Conservation (phyloP, 768 basidiomycete genomes). For the Russula brevipes region DNA sequence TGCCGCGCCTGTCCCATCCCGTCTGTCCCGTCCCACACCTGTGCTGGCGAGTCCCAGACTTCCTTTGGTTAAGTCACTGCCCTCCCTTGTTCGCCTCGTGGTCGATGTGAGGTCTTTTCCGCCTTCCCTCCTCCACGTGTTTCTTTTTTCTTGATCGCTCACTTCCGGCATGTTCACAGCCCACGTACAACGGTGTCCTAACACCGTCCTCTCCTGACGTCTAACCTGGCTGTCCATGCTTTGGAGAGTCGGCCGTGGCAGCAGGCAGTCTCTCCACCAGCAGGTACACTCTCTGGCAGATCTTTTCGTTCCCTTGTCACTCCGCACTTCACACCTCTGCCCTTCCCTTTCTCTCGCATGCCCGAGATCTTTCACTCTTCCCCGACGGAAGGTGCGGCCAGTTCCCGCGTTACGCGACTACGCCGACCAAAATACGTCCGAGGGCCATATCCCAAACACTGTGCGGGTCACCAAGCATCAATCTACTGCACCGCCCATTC, state of each 20-base stretch:
- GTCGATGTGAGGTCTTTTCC: constrained; percentile 16
- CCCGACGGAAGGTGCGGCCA: constrained; percentile 5
- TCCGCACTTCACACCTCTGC: constrained; percentile 13
- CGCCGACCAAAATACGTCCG: not conserved
- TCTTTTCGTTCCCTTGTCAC: constrained; percentile 27
- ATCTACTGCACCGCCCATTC: not conserved
- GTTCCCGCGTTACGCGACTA: constrained; percentile 1
- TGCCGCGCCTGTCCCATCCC: not conserved
- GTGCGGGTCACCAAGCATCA: not conserved
- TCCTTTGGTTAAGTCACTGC: not conserved
- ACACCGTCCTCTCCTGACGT: constrained; percentile 33
- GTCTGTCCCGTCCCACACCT: not conserved
- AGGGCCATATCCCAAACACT: not conserved
- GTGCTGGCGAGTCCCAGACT: not conserved
- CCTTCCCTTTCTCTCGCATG: constrained; percentile 28
- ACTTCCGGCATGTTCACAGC: constrained; percentile 3
- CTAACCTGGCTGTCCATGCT: constrained; percentile 65
- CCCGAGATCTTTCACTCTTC: constrained; percentile 14
- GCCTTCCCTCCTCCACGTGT: constrained; percentile 3
- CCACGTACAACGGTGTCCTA: constrained; percentile 35
- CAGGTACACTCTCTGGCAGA: constrained; percentile 25
- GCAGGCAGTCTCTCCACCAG: constrained; percentile 45
- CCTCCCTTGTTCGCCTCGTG: constrained; percentile 6
- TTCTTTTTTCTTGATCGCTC: constrained; percentile 8
- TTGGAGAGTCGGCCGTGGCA: constrained; percentile 53